Percentiles rank a stretch among this genome's conserved stretches.
Conservation (phyloP, 2,329 filamentous ascomycete genomes). For the Aspergillus calidoustus region DNA sequence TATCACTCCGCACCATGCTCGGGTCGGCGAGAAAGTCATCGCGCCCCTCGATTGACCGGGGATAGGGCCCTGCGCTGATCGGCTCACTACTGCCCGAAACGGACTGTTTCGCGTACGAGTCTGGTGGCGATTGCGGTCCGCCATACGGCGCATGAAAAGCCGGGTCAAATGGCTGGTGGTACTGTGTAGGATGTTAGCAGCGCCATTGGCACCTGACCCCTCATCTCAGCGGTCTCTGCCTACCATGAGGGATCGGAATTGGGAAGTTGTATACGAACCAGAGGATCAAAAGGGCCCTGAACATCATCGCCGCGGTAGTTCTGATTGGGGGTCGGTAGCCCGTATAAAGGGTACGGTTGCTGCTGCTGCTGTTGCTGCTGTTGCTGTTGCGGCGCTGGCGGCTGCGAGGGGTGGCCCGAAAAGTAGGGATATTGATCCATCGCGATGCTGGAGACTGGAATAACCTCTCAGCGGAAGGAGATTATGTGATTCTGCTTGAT, state of each 20-base stretch:
- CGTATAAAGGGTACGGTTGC: slow-evolving; percentile 17
- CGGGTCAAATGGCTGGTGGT: slow-evolving; percentile 43
- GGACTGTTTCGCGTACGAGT: slow-evolving; percentile 41
- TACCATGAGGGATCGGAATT: background rate
- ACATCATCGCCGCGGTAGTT: slow-evolving; percentile 51
- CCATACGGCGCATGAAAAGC: slow-evolving; percentile 42
- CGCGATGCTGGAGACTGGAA: background rate
- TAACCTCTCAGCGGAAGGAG: background rate
- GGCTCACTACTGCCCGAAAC: slow-evolving; percentile 37
- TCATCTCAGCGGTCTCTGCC: background rate
- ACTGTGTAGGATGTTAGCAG: slow-evolving; percentile 25
- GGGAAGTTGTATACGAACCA: slow-evolving; percentile 24
- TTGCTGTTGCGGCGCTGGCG: background rate
- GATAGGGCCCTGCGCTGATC: slow-evolving; percentile 27
- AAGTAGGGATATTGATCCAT: slow-evolving; percentile 24
- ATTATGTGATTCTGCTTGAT: background rate
- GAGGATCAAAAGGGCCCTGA: slow-evolving; percentile 46
- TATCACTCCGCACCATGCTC: slow-evolving; percentile 50
- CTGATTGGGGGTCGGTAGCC: slow-evolving; percentile 31
- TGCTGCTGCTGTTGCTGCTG: slow-evolving; percentile 5
- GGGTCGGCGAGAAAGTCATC: slow-evolving; percentile 32
- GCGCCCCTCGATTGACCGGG: slow-evolving; percentile 35
- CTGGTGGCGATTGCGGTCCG: slow-evolving; percentile 41
- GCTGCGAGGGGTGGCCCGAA: slow-evolving; percentile 9
- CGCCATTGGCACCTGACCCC: slow-evolving; percentile 19